These are phyloP conservation scores for Sporormia fimetaria DNA, from an alignment of 495 filamentous ascomycete genomes.

Conservation along the genomic window DNA sequence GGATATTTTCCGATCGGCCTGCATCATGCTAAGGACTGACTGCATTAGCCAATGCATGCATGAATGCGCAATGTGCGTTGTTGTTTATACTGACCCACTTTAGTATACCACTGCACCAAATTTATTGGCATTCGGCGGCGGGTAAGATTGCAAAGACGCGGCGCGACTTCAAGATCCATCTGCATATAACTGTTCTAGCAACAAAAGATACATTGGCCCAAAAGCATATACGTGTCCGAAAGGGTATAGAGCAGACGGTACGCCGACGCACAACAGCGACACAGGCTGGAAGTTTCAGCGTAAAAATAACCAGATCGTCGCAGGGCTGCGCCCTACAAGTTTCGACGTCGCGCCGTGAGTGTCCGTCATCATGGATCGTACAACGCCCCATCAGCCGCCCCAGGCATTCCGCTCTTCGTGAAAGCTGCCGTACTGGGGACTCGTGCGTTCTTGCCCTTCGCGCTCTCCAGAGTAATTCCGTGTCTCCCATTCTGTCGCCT, in stretches of 20 bases:
- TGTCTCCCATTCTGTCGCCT: conserved; percentile 23
- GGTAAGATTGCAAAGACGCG: too few species aligned
- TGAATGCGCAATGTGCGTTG: too few species aligned
- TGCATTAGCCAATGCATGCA: too few species aligned
- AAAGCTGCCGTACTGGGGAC: conserved; percentile 28
- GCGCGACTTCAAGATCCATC: too few species aligned
- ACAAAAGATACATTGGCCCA: background rate
- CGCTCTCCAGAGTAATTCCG: conserved; percentile 18
- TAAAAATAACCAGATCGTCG: conserved; percentile 2
- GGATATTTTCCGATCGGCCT: too few species aligned
- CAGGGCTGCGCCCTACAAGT: conserved; percentile 1
- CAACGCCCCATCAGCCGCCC: conserved; percentile 9
- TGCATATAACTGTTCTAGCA: background rate
- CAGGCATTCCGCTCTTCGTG: conserved; percentile 26
- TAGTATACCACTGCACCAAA: too few species aligned
- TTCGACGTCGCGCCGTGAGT: background rate
- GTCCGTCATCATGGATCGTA: conserved; percentile 7
- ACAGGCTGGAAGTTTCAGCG: conserved; percentile 5
- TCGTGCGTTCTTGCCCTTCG: conserved; percentile 2
- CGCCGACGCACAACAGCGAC: background rate
- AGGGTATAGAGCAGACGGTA: conserved; percentile 8
- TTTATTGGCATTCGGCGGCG: too few species aligned
- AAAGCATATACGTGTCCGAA: conserved; percentile 3
- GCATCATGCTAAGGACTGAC: too few species aligned
- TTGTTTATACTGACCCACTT: too few species aligned